Conservation (phyloP, 202 grass and related monocot species). For the Hordeum pubiflorum region DNA sequence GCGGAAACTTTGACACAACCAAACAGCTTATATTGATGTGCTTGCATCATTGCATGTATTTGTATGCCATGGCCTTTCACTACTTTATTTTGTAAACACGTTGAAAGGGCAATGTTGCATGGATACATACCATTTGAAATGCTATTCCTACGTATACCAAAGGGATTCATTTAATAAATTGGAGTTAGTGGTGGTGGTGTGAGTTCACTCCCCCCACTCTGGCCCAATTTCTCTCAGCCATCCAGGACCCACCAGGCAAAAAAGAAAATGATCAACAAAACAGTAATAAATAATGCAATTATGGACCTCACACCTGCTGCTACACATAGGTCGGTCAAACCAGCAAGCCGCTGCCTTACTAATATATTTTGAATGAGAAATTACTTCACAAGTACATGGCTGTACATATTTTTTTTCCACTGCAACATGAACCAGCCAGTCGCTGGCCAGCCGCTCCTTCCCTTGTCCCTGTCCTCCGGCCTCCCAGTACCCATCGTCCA, state of each 20-base stretch:
- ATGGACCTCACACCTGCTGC: background rate
- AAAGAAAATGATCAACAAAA: background rate
- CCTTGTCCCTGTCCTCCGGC: background rate
- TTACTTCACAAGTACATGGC: background rate
- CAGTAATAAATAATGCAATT: background rate
- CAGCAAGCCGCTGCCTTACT: background rate
- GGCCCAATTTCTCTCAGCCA: too few relatives aligned
- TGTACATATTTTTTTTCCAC: too few relatives aligned
- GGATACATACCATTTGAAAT: background rate
- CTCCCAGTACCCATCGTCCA: background rate
- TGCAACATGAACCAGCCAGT: background rate
- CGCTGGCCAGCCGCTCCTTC: background rate
- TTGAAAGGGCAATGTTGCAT: background rate
- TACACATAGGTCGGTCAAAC: background rate
- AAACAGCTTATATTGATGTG: background rate
- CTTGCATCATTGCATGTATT: background rate
- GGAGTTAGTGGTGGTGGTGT: too few relatives aligned
- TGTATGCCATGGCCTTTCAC: background rate
- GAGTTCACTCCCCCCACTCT: too few relatives aligned
- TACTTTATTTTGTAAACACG: background rate
- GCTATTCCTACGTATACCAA: background rate
- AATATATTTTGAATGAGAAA: background rate
- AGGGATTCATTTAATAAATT: background rate
- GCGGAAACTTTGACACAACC: background rate
- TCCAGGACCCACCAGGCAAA: too few relatives aligned